A percentile compares a stretch with the other conserved stretches of the same genome.
These are phyloP conservation scores for Jatropha multifida DNA, from an alignment of 441 rosid genomes.

Conservation along the genomic window DNA sequence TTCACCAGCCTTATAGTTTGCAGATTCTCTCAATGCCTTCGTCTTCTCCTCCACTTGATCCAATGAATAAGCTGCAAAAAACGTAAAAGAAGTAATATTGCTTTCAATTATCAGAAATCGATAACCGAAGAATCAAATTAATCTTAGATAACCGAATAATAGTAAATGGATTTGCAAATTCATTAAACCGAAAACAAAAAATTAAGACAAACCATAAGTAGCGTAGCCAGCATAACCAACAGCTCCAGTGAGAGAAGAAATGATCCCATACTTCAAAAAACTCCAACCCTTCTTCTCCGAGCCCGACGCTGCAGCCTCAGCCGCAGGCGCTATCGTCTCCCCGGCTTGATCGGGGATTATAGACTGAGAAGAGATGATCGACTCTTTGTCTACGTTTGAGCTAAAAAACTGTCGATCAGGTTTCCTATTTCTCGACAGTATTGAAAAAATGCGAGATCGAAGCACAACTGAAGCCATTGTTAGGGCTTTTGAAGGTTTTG, in stretches of 20 bases:
- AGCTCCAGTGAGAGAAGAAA: conserved; percentile 61
- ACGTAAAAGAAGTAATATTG: neutral
- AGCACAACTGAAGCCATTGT: conserved; percentile 24
- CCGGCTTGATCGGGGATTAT: conserved; percentile 45
- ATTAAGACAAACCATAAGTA: conserved; percentile 50
- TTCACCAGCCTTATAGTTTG: conserved; percentile 32
- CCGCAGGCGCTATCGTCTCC: conserved; percentile 4
- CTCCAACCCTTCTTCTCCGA: conserved; percentile 40
- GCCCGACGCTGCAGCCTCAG: conserved; percentile 14
- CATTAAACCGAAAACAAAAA: neutral
- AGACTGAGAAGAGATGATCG: conserved; percentile 42
- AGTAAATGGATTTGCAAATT: neutral
- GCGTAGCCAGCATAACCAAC: conserved; percentile 56
- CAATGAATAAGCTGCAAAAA: conserved; percentile 54
- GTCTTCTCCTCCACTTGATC: conserved; percentile 73
- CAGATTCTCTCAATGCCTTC: conserved; percentile 67
- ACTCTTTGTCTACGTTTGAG: conserved; percentile 42
- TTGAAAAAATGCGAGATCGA: conserved; percentile 31
- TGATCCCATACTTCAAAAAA: conserved; percentile 55
- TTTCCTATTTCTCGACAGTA: neutral
- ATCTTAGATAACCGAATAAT: neutral
- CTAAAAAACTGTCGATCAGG: conserved; percentile 31
- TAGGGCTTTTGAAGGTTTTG: neutral
- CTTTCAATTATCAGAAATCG: neutral
- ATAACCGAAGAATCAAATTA: no score